Percentiles rank a stretch among this genome's conserved stretches.
phyloP scores from a whole-genome alignment of 2,329 filamentous ascomycete genomes.

The Venturia effusa region DNA sequence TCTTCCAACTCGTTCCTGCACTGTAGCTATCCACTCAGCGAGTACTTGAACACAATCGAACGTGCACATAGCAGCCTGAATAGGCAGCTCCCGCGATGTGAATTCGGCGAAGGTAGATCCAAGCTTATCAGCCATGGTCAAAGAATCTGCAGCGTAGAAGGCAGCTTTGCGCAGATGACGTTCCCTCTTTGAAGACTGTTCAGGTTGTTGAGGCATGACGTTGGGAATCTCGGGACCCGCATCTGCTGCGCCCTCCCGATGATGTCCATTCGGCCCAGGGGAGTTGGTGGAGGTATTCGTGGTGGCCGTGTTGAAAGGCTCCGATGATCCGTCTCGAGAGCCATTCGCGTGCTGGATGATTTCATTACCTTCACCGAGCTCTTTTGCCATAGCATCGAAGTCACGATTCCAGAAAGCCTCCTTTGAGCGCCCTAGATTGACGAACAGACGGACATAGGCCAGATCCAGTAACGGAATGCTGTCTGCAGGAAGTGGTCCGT shows the following conservation, averaged over 20 bases:
- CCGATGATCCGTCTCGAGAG: conserved; percentile 33
- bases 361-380: conserved; percentile 68
- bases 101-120: conserved; percentile 79
- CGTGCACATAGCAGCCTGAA: conserved; percentile 83
- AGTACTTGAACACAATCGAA: conserved; percentile 93
- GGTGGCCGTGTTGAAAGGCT: conserved; percentile 16
- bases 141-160: conserved; percentile 84
- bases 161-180: conserved; percentile 87
- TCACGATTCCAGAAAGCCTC: conserved; percentile 91
- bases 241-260: not conserved
- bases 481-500: conserved; percentile 77
- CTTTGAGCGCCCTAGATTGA: conserved; percentile 84
- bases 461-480: conserved; percentile 84
- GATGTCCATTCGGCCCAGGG: not conserved
- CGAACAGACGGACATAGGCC: conserved; percentile 84
- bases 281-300: not conserved
- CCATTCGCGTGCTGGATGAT: conserved; percentile 53
- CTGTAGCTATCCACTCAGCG: conserved; percentile 84
- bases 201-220: conserved; percentile 6
- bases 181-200: conserved; percentile 60
- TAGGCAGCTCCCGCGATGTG: conserved; percentile 71
- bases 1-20: conserved; percentile 86
- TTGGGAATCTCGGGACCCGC: conserved; percentile 3
- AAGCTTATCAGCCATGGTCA: conserved; percentile 77
- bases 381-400: conserved; percentile 83